Evolutionary conservation across 371 early-diverging fungal species (phyloP).

Genomic region (Batkoa obscura): DNA sequence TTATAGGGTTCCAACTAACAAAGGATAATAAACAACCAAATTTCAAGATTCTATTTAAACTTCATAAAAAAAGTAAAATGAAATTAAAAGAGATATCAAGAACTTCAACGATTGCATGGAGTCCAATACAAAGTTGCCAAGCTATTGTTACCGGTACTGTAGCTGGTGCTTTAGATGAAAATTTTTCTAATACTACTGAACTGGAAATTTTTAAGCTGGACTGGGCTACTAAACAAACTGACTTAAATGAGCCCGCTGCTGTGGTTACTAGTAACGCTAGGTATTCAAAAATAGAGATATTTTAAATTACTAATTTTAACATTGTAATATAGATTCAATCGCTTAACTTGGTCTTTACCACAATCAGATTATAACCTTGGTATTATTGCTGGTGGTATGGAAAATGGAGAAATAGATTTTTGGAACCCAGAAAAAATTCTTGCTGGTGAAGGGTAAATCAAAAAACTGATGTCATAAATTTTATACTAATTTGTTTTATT

Average conservation of each 20-base stretch:
- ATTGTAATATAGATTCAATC: conserved; percentile 43
- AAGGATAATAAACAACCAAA: too few species aligned
- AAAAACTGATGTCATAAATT: background rate
- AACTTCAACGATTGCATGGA: conserved; percentile 68
- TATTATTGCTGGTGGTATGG: conserved; percentile 85
- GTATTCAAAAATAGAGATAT: conserved; percentile 16
- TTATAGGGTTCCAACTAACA: too few species aligned
- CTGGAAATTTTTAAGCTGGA: conserved; percentile 77
- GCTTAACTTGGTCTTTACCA: conserved; percentile 63
- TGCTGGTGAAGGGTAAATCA: conserved; percentile 25
- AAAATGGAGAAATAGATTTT: conserved; percentile 75
- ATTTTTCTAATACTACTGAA: conserved; percentile 77
- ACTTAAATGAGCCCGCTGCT: conserved; percentile 26
- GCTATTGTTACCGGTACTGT: conserved; percentile 85
- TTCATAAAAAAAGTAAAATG: background rate
- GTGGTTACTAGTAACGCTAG: conserved; percentile 38
- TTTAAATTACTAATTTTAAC: background rate
- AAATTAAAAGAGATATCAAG: conserved; percentile 47
- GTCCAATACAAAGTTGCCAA: conserved; percentile 47
- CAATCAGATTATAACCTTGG: conserved; percentile 42
- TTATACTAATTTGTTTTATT: conserved; percentile 4
- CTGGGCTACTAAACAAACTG: conserved; percentile 7
- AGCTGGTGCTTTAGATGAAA: conserved; percentile 90
- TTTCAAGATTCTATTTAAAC: too few species aligned
- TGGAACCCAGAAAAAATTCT: conserved; percentile 73